phyloP scores from a whole-genome alignment of 176 grass and related monocot genomes.

The Rhipidocladum racemiflorum region DNA sequence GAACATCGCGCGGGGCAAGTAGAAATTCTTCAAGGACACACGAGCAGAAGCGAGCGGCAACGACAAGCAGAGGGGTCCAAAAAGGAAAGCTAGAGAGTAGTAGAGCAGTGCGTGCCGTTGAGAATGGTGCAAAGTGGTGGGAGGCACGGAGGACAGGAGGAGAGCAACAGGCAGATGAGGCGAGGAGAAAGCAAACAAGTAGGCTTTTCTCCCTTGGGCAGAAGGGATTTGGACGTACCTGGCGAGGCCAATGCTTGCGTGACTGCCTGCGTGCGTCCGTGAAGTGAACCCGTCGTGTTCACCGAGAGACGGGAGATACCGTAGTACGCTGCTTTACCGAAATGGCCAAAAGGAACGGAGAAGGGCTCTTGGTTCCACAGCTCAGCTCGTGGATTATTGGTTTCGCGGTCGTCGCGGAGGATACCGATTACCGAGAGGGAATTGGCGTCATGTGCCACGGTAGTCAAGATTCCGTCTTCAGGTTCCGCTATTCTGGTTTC shows the following conservation, averaged over 20 bases:
- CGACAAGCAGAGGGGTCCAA: constrained; percentile 46
- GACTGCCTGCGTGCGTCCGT: not conserved
- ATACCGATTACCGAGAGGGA: constrained; percentile 10
- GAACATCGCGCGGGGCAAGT: constrained; percentile 3
- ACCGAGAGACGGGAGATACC: not conserved
- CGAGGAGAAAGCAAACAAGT: constrained; percentile 24
- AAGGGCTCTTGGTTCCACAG: constrained; percentile 24
- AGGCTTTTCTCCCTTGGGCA: constrained; percentile 22
- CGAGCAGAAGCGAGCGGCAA: not conserved
- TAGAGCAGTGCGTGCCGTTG: not conserved
- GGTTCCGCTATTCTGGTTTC: not conserved
- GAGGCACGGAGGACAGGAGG: constrained; percentile 12
- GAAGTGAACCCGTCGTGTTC: constrained; percentile 20
- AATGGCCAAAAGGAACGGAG: not conserved
- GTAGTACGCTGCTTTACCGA: not conserved
- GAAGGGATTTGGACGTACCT: constrained; percentile 24
- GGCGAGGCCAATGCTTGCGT: not conserved
- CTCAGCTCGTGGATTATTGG: not conserved
- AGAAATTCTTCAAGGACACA: constrained; percentile 29
- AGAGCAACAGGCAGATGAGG: constrained; percentile 24
- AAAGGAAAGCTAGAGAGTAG: constrained; percentile 33
- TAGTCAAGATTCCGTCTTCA: constrained; percentile 25
- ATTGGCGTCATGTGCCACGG: constrained; percentile 25
- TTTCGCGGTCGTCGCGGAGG: not conserved
- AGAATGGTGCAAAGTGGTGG: not conserved